phyloP scores from a whole-genome alignment of 257 asterid genomes.

The Plantago elongata region DNA sequence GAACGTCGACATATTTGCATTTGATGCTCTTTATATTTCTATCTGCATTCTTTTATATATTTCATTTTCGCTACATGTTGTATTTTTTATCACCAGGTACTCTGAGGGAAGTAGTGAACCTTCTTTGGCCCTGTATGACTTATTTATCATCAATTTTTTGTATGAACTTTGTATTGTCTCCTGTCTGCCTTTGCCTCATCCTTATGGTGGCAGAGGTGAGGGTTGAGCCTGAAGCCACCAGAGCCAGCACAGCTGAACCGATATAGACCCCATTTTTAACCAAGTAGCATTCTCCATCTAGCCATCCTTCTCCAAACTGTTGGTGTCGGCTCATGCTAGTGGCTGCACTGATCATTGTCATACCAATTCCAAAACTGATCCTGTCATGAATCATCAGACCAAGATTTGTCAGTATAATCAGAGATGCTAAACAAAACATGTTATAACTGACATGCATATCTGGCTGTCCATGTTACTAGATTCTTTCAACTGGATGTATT shows the following conservation, averaged over 20 bases:
- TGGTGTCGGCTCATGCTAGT: constrained; percentile 70
- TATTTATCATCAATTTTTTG: constrained; percentile 30
- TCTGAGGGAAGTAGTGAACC: too few relatives aligned
- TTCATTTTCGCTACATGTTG: background rate
- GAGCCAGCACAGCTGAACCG: constrained; percentile 47
- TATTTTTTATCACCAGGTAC: background rate
- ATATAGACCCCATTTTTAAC: constrained; percentile 65
- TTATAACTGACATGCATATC: too few relatives aligned
- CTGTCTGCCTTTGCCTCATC: constrained; percentile 27
- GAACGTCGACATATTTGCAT: background rate
- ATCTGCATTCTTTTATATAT: background rate
- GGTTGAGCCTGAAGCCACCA: constrained; percentile 39
- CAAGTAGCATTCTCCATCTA: constrained; percentile 74
- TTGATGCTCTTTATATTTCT: background rate
- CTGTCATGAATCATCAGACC: constrained; percentile 29
- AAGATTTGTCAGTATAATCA: background rate
- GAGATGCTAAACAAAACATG: constrained; percentile 1
- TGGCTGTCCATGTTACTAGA: constrained; percentile 36
- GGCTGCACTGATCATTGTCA: constrained; percentile 44
- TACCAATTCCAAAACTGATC: constrained; percentile 61
- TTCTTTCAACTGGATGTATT: constrained; percentile 4
- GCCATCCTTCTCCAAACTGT: constrained; percentile 72
- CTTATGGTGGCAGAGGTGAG: constrained; percentile 34
- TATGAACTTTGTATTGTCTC: constrained; percentile 37
- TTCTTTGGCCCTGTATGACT: constrained; percentile 1